Percentiles rank a stretch among this genome's conserved stretches.
phyloP scores from a whole-genome alignment of 306 rosid species.

The Casuarina cunninghamiana region DNA sequence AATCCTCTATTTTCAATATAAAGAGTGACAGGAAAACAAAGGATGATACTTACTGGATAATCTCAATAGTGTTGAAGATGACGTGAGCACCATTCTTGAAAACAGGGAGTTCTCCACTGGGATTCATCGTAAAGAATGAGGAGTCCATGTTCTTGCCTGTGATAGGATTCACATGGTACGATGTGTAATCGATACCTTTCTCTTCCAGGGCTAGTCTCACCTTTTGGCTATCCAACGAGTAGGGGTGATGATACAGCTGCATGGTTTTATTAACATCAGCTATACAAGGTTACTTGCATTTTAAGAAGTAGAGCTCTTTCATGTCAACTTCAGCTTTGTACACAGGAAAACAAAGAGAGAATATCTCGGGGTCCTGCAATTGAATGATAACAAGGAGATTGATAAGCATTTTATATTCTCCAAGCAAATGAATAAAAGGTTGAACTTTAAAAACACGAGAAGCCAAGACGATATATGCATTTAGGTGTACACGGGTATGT shows the following conservation, averaged over 20 bases:
- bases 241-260: conserved; percentile 97
- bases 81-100: conserved; percentile 87
- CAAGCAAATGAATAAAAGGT: background rate
- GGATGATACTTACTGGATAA: conserved; percentile 69
- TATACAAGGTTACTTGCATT: conserved; percentile 16
- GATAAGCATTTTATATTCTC: background rate
- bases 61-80: conserved; percentile 71
- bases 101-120: conserved; percentile 71
- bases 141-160: conserved; percentile 91
- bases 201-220: conserved; percentile 96
- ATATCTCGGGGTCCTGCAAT: conserved; percentile 39
- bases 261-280: conserved; percentile 41
- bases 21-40: conserved; percentile 10
- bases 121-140: conserved; percentile 73
- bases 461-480: background rate
- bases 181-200: conserved; percentile 81
- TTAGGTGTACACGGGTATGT: background rate
- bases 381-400: conserved; percentile 23
- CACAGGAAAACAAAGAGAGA: background rate
- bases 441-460: background rate
- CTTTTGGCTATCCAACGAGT: conserved; percentile 82
- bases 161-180: conserved; percentile 83
- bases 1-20: background rate
- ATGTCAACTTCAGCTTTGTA: conserved; percentile 25
- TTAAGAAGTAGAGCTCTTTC: conserved; percentile 6